These are phyloP conservation scores for Escovopsis weberi DNA, from an alignment of 2,329 filamentous ascomycete species.

Conservation along the genomic window DNA sequence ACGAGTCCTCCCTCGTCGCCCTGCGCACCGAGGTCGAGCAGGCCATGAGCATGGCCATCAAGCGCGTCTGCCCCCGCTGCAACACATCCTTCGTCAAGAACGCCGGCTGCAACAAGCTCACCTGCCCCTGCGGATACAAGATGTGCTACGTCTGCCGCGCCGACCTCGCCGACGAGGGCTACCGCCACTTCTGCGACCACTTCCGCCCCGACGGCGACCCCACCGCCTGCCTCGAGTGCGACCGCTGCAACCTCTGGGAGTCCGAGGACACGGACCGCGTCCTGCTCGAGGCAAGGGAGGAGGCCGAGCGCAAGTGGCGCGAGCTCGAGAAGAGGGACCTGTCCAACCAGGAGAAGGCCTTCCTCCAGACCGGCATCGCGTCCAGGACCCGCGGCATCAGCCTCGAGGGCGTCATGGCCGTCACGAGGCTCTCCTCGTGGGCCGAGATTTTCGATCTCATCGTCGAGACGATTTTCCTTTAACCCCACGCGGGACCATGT, in stretches of 20 bases:
- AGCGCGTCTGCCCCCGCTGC: slow-evolving; percentile 86
- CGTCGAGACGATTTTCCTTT: slow-evolving; percentile 29
- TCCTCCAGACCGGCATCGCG: slow-evolving; percentile 39
- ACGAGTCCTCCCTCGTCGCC: slow-evolving; percentile 68
- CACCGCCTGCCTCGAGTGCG: slow-evolving; percentile 61
- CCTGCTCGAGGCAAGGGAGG: slow-evolving; percentile 51
- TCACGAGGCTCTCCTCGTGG: slow-evolving; percentile 23
- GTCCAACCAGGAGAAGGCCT: slow-evolving; percentile 38
- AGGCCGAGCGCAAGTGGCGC: slow-evolving; percentile 59
- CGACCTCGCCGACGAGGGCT: slow-evolving; percentile 60
- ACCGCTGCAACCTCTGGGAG: slow-evolving; percentile 66
- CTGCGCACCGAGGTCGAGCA: slow-evolving; percentile 83
- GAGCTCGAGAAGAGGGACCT: slow-evolving; percentile 46
- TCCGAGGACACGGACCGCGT: slow-evolving; percentile 58
- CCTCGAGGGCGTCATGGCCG: slow-evolving; percentile 19
- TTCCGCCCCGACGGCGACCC: slow-evolving; percentile 69
- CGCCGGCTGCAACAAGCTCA: slow-evolving; percentile 91
- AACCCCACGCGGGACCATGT: background rate
- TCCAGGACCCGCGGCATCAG: slow-evolving; percentile 10
- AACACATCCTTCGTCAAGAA: slow-evolving; percentile 86
- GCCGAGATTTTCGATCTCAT: slow-evolving; percentile 31
- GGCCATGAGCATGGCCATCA: slow-evolving; percentile 85
- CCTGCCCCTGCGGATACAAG: slow-evolving; percentile 86
- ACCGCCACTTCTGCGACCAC: slow-evolving; percentile 91
- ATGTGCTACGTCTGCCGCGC: slow-evolving; percentile 97